phyloP scores from a whole-genome alignment of 768 basidiomycete species.

The Gymnopilus dilepis region DNA sequence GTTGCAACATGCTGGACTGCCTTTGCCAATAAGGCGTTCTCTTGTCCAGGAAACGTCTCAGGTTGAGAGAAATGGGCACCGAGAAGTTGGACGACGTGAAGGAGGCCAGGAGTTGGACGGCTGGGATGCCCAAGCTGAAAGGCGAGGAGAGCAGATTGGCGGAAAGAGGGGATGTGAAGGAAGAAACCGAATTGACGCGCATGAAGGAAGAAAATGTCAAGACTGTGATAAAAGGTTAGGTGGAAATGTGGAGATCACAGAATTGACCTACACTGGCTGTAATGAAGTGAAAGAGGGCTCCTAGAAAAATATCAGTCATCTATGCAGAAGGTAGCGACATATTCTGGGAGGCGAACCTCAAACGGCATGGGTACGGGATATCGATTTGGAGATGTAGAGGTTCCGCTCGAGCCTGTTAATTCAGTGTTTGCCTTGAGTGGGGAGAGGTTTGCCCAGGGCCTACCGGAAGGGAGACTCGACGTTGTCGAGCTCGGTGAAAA shows the following conservation, averaged over 20 bases:
- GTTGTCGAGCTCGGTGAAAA: conserved; percentile 50
- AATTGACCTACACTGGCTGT: conserved; percentile 41
- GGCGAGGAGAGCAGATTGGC: conserved; percentile 50
- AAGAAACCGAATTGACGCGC: conserved; percentile 70
- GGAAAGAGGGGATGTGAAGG: conserved; percentile 55
- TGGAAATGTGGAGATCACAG: conserved; percentile 1
- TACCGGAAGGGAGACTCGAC: conserved; percentile 54
- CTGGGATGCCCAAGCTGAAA: conserved; percentile 53
- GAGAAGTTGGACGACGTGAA: conserved; percentile 57
- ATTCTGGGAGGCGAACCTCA: conserved; percentile 37
- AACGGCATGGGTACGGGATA: conserved; percentile 41
- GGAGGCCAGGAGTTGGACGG: conserved; percentile 53
- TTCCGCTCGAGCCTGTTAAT: conserved; percentile 49
- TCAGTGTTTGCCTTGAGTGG: conserved; percentile 43
- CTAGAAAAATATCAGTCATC: conserved; percentile 29
- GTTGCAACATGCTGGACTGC: conserved; percentile 53
- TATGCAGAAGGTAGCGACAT: neutral
- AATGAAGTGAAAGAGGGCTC: conserved; percentile 45
- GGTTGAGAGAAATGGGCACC: conserved; percentile 55
- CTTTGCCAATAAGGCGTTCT: conserved; percentile 52
- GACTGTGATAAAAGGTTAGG: conserved; percentile 38
- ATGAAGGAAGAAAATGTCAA: conserved; percentile 64
- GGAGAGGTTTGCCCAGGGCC: conserved; percentile 44
- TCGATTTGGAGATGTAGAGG: conserved; percentile 44
- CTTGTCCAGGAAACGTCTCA: conserved; percentile 44